Evolutionary conservation across 768 basidiomycete genomes (phyloP).

Genomic region (Chalciporus chontae): DNA sequence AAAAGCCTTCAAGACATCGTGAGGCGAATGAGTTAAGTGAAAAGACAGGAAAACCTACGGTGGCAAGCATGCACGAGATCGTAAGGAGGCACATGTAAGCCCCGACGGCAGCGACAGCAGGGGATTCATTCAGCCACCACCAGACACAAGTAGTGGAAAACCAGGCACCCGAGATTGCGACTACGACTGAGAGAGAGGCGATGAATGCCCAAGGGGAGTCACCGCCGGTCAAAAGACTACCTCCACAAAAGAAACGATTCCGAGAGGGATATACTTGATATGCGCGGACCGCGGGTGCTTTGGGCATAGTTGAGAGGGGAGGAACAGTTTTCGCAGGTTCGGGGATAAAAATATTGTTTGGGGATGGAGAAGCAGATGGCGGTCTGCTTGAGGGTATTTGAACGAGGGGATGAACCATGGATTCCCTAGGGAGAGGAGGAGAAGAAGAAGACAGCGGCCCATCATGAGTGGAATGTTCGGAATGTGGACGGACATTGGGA

Average conservation of each 20-base stretch:
- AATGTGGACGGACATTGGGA: conserved; percentile 1
- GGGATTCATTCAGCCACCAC: conserved; percentile 82
- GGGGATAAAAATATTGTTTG: conserved; percentile 27
- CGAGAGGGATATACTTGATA: conserved; percentile 67
- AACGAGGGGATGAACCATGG: conserved; percentile 22
- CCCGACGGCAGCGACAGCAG: conserved; percentile 65
- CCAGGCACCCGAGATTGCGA: conserved; percentile 77
- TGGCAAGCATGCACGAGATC: conserved; percentile 71
- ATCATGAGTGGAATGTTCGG: conserved; percentile 12
- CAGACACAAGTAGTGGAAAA: conserved; percentile 84
- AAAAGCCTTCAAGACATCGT: conserved; percentile 49
- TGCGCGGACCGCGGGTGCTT: conserved; percentile 40
- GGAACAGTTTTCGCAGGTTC: conserved; percentile 29
- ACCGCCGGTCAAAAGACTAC: conserved; percentile 76
- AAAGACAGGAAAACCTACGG: conserved; percentile 42
- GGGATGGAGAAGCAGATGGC: conserved; percentile 25
- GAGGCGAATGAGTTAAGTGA: conserved; percentile 2
- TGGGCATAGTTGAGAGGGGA: conserved; percentile 35
- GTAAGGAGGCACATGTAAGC: conserved; percentile 63
- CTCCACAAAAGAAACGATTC: conserved; percentile 73
- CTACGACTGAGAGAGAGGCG: conserved; percentile 53
- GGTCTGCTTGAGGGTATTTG: conserved; percentile 24
- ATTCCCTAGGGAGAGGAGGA: conserved; percentile 7
- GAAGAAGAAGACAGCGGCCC: conserved; percentile 6
- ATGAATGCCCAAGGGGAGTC: conserved; percentile 85